Percentiles rank a stretch among this genome's conserved stretches.
These are phyloP conservation scores for Chalaropsis thielavioides DNA, from an alignment of 2,329 filamentous ascomycete species.

Conservation along the genomic window DNA sequence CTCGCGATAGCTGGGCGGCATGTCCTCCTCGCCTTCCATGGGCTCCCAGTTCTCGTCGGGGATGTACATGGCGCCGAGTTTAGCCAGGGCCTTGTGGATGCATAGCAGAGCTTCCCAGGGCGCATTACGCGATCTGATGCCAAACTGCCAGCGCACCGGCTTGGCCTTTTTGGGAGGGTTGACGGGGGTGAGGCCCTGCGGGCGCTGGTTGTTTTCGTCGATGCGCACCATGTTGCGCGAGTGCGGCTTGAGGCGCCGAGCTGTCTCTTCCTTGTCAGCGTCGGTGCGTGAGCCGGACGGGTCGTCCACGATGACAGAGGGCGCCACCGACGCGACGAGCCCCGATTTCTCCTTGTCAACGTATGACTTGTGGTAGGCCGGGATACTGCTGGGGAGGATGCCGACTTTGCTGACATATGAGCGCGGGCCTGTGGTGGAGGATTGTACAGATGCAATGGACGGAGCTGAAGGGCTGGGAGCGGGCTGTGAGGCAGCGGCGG, in stretches of 20 bases:
- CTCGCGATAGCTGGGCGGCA: conserved; percentile 28
- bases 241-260: conserved; percentile 72
- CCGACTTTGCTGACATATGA: conserved; percentile 72
- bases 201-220: conserved; percentile 39
- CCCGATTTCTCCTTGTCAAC: conserved; percentile 58
- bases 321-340: conserved; percentile 28
- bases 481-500: conserved; percentile 1
- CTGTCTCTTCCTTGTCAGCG: conserved; percentile 69
- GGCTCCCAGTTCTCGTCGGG: conserved; percentile 45
- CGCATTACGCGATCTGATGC: conserved; percentile 84
- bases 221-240: conserved; percentile 50
- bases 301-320: conserved; percentile 34
- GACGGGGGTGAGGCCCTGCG: conserved; percentile 48
- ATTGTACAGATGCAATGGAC: conserved; percentile 36
- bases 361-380: conserved; percentile 78
- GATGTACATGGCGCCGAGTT: conserved; percentile 82
- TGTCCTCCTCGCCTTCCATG: conserved; percentile 30
- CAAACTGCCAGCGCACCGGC: conserved; percentile 92
- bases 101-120: conserved; percentile 89
- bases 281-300: conserved; percentile 40
- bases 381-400: conserved; percentile 79
- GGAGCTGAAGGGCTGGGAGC: conserved; percentile 36
- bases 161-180: conserved; percentile 55
- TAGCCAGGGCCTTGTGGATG: conserved; percentile 81
- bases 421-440: conserved; percentile 35